Base-by-base conservation (phyloP, 768 basidiomycete species). In the Obba rivulosa region DNA sequence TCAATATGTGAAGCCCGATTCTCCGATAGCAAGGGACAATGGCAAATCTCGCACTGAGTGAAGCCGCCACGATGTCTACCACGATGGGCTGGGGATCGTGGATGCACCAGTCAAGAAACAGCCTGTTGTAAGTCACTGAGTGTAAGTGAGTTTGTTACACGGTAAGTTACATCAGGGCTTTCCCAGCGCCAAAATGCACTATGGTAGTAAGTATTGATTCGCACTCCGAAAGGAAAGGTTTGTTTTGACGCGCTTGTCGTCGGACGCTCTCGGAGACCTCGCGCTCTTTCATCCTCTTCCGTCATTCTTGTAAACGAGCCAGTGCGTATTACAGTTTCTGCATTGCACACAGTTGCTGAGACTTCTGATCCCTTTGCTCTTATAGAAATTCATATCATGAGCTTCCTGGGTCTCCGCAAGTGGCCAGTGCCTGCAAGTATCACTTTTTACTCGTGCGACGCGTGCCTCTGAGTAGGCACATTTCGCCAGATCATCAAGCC, bases 391-490 rank as follows among this genome's bases (percentile, higher is more conserved):
- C 20, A 21, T 49, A 54, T 21, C 48, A 87, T 87, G 85, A 76
- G 80, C 60, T 85, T 87, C 76, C 70, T 89, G 59, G 85, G 85
- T 71, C 72, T 85, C 56, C 85, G 86, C 69, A 85, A 86, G 71
- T 89, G 83, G 83, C 77, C 84, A 51, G 85, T 83, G 57, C 86
- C 86, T 49, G 86, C 75, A 71, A 67, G 82, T 79, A 51, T 55
- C 60, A n/a, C 14, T 17, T 23, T 13, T 7, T 24, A n/a, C 34
- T 20, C 43, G 28, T 35, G 23, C 36, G 24, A 9, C 13, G 20
- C 17, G 16, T 41, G 20, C 16, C 24, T 17, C 40, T 44, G 41
- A 56, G 21, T 31, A 13, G 28, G 28, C 13, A 5, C 25, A 25
- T 46, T 51, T 53, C 47, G 50, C 43, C 59, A 92, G 88, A 68